Conservation (phyloP, 2,329 filamentous ascomycete genomes). For the Fusarium penzigii region DNA sequence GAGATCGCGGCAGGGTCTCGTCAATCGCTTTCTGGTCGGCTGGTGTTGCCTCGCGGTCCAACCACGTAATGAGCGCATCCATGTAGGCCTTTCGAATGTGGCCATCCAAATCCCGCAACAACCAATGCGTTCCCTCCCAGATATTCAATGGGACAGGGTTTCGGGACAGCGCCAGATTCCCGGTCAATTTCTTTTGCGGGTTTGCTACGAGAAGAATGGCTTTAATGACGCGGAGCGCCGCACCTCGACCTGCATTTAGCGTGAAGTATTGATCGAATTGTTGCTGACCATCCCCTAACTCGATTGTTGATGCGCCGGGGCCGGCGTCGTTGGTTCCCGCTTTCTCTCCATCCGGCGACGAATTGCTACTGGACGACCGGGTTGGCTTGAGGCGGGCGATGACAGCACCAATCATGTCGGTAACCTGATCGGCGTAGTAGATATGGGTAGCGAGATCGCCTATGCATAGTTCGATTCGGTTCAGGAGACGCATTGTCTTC, state of each 20-base stretch:
- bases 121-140: conserved; percentile 97
- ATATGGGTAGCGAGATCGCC: conserved; percentile 91
- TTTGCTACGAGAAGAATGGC: conserved; percentile 83
- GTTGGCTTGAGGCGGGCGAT: conserved; percentile 74
- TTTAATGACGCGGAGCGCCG: conserved; percentile 78
- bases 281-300: conserved; percentile 45
- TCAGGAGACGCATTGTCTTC: conserved; percentile 66
- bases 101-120: conserved; percentile 77
- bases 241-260: conserved; percentile 55
- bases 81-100: conserved; percentile 82
- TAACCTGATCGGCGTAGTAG: conserved; percentile 95
- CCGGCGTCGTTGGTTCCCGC: conserved; percentile 37
- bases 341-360: conserved; percentile 50
- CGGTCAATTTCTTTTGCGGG: conserved; percentile 57
- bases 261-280: conserved; percentile 55
- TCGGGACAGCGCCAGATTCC: conserved; percentile 65
- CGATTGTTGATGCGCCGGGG: conserved; percentile 37
- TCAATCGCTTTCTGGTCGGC: conserved; percentile 64
- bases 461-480: conserved; percentile 76
- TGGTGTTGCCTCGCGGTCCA: conserved; percentile 74
- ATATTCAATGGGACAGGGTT: conserved; percentile 77
- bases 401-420: conserved; percentile 87
- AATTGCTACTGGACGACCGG: conserved; percentile 43
- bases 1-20: conserved; percentile 50
- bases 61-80: conserved; percentile 81